Conservation (phyloP, 2,329 filamentous ascomycete genomes). For the Fusarium sp. region DNA sequence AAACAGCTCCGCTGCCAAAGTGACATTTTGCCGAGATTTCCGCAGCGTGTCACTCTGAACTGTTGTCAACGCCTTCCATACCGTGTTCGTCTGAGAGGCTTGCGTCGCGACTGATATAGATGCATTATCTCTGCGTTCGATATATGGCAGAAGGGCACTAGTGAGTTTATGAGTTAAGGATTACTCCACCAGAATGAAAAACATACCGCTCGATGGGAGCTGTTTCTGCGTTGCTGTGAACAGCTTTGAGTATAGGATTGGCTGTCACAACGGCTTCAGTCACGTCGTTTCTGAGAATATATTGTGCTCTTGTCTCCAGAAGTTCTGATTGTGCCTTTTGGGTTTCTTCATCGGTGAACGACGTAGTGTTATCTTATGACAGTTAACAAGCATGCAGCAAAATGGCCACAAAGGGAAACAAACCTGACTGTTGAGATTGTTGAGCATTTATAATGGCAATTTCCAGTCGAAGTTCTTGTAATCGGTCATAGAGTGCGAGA, state of each 20-base stretch:
- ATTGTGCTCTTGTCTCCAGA: slow-evolving; percentile 75
- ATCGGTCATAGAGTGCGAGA: slow-evolving; percentile 75
- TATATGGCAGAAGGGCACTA: slow-evolving; percentile 74
- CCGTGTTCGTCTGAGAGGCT: slow-evolving; percentile 62
- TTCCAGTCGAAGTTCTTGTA: slow-evolving; percentile 78
- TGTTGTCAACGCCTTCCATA: slow-evolving; percentile 64
- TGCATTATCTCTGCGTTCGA: slow-evolving; percentile 75
- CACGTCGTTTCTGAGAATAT: slow-evolving; percentile 75
- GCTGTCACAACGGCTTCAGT: slow-evolving; percentile 75
- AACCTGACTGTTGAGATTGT: slow-evolving; percentile 52
- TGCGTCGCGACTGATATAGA: slow-evolving; percentile 72
- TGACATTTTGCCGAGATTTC: slow-evolving; percentile 69
- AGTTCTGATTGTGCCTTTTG: slow-evolving; percentile 72
- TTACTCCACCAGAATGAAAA: neutral
- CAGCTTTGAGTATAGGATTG: slow-evolving; percentile 80
- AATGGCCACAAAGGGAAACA: neutral
- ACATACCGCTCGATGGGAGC: slow-evolving; percentile 75
- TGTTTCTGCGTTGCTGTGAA: slow-evolving; percentile 74
- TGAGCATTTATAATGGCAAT: slow-evolving; percentile 71
- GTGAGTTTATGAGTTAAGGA: slow-evolving; percentile 18
- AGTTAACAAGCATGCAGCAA: slow-evolving; percentile 23
- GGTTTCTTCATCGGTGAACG: slow-evolving; percentile 61
- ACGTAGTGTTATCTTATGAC: slow-evolving; percentile 40
- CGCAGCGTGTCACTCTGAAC: slow-evolving; percentile 69
- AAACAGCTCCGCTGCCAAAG: slow-evolving; percentile 71